Conservation (phyloP, 345 rosid species). For the Mallotus nudiflorus region DNA sequence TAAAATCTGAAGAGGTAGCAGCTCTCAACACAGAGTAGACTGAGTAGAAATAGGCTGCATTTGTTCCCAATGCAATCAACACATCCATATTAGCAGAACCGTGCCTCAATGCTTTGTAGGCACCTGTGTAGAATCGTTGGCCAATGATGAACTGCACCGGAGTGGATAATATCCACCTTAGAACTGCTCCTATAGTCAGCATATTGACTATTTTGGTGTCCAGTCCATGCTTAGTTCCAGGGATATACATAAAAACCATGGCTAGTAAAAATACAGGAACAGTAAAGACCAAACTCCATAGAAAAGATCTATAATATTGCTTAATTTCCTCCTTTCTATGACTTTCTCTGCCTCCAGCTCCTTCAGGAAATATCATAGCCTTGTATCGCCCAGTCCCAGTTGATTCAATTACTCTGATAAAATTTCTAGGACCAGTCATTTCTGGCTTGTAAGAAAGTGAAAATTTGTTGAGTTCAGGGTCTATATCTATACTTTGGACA, state of each 20-base stretch:
- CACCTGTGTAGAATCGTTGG: conserved; percentile 70
- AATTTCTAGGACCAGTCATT: conserved; percentile 75
- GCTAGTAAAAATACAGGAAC: conserved; percentile 76
- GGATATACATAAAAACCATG: conserved; percentile 84
- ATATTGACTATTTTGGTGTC: conserved; percentile 71
- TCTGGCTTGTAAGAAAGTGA: conserved; percentile 69
- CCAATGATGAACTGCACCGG: conserved; percentile 93
- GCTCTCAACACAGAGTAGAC: conserved; percentile 76
- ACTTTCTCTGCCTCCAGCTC: conserved; percentile 58
- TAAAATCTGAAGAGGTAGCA: conserved; percentile 56
- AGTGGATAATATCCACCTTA: conserved; percentile 70
- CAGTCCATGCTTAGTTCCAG: conserved; percentile 55
- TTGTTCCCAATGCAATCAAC: conserved; percentile 84
- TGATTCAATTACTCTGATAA: conserved; percentile 74
- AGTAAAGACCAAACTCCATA: conserved; percentile 88
- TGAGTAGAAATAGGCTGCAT: conserved; percentile 90
- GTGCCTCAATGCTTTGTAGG: conserved; percentile 73
- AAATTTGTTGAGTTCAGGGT: conserved; percentile 39
- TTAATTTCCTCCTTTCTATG: conserved; percentile 60
- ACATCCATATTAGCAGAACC: conserved; percentile 98
- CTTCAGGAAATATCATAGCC: conserved; percentile 67
- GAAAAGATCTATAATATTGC: conserved; percentile 61
- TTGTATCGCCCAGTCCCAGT: conserved; percentile 65
- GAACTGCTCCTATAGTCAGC: conserved; percentile 63
- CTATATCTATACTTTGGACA: conserved; percentile 43